Conservation (phyloP, 2,329 filamentous ascomycete genomes). For the Nemania abortiva region DNA sequence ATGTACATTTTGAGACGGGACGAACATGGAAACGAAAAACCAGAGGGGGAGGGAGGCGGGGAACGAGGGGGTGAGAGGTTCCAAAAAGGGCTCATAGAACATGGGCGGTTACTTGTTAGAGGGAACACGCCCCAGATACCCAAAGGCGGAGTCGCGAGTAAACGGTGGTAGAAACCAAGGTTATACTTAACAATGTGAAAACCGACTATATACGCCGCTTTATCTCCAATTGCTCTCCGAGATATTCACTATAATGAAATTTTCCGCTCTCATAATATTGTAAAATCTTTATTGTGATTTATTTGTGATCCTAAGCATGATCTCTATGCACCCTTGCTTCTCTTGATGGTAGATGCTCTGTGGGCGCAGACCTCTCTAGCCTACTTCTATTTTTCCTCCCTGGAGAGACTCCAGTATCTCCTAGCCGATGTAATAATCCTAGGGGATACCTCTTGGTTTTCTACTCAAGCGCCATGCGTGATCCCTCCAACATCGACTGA, state of each 20-base stretch:
- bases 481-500: not conserved
- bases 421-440: not conserved
- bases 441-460: not conserved
- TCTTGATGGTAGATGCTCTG: not conserved
- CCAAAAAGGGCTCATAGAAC: constrained; percentile 19
- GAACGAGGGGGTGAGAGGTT: not conserved
- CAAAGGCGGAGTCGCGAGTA: not conserved
- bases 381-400: not conserved
- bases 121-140: constrained; percentile 12
- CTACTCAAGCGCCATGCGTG: constrained; percentile 17
- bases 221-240: not conserved
- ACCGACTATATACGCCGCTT: not conserved
- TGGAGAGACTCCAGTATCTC: not conserved
- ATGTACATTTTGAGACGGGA: constrained; percentile 25
- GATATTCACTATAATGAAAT: not conserved
- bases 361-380: not conserved
- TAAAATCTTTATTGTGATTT: not conserved
- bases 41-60: not conserved
- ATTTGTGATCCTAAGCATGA: not conserved
- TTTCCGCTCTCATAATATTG: not conserved
- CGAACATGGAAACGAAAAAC: not conserved
- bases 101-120: constrained; percentile 2
- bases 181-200: not conserved
- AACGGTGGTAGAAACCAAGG: not conserved
- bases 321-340: not conserved